phyloP scores from a whole-genome alignment of 2,329 filamentous ascomycete genomes.

The Penicillium sp. region DNA sequence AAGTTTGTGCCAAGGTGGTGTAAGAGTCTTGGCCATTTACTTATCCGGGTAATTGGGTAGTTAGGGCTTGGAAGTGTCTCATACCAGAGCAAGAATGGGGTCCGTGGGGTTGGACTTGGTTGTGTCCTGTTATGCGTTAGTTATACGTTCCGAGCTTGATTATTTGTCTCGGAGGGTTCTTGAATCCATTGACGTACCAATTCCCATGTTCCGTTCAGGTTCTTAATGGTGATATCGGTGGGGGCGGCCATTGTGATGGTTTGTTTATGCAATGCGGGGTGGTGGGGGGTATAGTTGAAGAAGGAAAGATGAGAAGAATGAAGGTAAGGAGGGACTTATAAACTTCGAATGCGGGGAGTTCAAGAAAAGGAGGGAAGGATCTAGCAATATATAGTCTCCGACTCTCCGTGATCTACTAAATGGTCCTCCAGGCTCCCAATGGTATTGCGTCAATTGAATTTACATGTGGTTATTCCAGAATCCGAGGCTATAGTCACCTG shows the following conservation, averaged over 20 bases:
- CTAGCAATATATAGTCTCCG: constrained; percentile 14
- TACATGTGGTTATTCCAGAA: constrained; percentile 23
- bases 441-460: constrained; percentile 12
- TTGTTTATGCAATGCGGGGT: constrained; percentile 20
- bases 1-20: neutral
- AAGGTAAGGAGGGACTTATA: neutral
- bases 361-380: neutral
- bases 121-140: constrained; percentile 60
- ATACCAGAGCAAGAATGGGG: constrained; percentile 61
- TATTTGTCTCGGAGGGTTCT: neutral
- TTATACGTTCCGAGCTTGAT: neutral
- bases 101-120: constrained; percentile 66
- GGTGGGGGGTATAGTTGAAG: constrained; percentile 13
- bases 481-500: constrained; percentile 19
- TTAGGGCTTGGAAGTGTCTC: constrained; percentile 10
- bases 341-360: neutral
- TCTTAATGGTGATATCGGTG: constrained; percentile 59
- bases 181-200: constrained; percentile 52
- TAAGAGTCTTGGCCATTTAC: neutral
- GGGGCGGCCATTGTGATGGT: constrained; percentile 65
- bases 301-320: neutral
- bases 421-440: neutral
- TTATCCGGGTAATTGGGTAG: neutral
- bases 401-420: neutral
- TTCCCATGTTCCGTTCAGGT: constrained; percentile 66